Percentiles rank a stretch among this genome's conserved stretches.
Conservation (phyloP, 177 flowering plant genomes). For the Tripterygium wilfordii region DNA sequence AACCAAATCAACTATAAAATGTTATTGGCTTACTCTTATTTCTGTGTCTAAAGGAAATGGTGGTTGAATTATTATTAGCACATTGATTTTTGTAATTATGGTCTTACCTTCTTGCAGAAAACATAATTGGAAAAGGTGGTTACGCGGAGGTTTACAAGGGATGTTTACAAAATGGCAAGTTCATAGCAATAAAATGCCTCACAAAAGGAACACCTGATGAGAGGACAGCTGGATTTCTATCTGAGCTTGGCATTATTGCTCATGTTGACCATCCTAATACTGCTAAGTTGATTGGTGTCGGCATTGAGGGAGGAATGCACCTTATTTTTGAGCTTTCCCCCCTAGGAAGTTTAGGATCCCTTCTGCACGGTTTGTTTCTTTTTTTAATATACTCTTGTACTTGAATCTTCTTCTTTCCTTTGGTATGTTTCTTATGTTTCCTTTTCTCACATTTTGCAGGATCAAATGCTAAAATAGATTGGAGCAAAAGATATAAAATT, state of each 20-base stretch:
- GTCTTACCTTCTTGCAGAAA: slow-evolving; percentile 25
- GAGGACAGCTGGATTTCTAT: slow-evolving; percentile 32
- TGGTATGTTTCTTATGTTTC: neutral
- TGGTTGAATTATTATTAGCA: neutral
- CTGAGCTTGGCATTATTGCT: slow-evolving; percentile 67
- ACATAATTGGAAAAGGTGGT: slow-evolving; percentile 69
- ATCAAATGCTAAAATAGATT: slow-evolving; percentile 32
- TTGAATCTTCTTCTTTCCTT: neutral
- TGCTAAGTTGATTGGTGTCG: slow-evolving; percentile 55
- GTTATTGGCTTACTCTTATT: too few species aligned
- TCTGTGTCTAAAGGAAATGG: too few species aligned
- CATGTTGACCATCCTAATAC: slow-evolving; percentile 62
- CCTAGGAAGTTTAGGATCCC: slow-evolving; percentile 48
- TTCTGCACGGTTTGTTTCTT: slow-evolving; percentile 41
- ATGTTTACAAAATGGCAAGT: slow-evolving; percentile 33
- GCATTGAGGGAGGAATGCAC: slow-evolving; percentile 55
- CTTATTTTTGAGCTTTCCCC: slow-evolving; percentile 52
- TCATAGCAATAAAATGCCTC: slow-evolving; percentile 52
- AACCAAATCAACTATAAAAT: too few species aligned
- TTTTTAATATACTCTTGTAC: neutral
- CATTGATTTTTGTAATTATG: neutral
- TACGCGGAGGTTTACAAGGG: slow-evolving; percentile 67
- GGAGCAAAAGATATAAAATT: slow-evolving; percentile 53
- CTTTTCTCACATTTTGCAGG: slow-evolving; percentile 18
- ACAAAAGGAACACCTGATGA: slow-evolving; percentile 47